phyloP scores from a whole-genome alignment of 208 protist species.

The Crithidia sp. region DNA sequence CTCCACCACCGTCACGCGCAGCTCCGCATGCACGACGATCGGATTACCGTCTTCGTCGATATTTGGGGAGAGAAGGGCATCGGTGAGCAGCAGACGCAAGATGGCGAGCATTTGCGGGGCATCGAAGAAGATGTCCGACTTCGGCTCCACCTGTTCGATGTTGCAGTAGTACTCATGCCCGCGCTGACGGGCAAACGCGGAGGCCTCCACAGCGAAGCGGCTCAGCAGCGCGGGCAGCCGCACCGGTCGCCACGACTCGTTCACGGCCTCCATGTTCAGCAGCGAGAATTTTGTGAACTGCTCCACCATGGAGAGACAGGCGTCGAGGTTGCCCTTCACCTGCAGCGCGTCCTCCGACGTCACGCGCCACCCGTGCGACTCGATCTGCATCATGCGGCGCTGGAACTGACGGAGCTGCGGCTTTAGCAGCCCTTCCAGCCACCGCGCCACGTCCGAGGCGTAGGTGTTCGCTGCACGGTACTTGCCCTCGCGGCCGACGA shows the following conservation, averaged over 20 bases:
- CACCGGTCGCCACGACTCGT: slow-evolving; percentile 75
- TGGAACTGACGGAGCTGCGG: slow-evolving; percentile 79
- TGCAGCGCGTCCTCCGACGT: slow-evolving; percentile 62
- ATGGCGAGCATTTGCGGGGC: slow-evolving; percentile 57
- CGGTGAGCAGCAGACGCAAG: slow-evolving; percentile 48
- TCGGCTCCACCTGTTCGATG: slow-evolving; percentile 55
- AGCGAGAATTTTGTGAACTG: slow-evolving; percentile 70
- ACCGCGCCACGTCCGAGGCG: slow-evolving; percentile 73
- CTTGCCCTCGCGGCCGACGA: slow-evolving; percentile 79
- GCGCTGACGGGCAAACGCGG: slow-evolving; percentile 25
- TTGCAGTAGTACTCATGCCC: slow-evolving; percentile 60
- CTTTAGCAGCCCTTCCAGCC: slow-evolving; percentile 71
- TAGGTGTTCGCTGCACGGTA: slow-evolving; percentile 68
- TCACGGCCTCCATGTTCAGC: slow-evolving; percentile 82
- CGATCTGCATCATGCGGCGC: slow-evolving; percentile 60
- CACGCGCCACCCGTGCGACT: slow-evolving; percentile 56
- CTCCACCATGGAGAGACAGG: slow-evolving; percentile 68
- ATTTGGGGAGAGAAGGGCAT: slow-evolving; percentile 32
- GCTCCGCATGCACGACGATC: slow-evolving; percentile 38
- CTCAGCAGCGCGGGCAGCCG: slow-evolving; percentile 56
- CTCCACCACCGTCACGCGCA: slow-evolving; percentile 55
- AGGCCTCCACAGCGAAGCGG: slow-evolving; percentile 59
- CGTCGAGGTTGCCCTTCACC: slow-evolving; percentile 72
- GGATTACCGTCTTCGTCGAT: slow-evolving; percentile 19
- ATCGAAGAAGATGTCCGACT: slow-evolving; percentile 79